phyloP scores from a whole-genome alignment of 73 alveolate species.

The Symbiodinium pilosum region DNA sequence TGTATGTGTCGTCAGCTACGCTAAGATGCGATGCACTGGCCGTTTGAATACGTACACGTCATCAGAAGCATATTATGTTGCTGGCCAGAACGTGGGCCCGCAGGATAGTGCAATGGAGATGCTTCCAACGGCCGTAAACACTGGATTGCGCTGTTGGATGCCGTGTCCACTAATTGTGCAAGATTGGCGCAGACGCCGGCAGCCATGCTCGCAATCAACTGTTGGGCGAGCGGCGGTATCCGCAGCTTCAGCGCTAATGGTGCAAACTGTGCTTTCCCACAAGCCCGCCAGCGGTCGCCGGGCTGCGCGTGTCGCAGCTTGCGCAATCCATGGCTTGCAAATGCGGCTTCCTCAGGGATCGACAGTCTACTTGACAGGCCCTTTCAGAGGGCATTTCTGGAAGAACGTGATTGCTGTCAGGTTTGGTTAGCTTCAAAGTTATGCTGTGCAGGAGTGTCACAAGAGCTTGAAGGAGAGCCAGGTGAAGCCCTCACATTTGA shows the following conservation, averaged over 20 bases:
- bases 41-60: too few species aligned
- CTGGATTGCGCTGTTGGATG: too few species aligned
- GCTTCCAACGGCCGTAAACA: too few species aligned
- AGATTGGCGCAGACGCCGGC: too few species aligned
- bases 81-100: too few species aligned
- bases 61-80: too few species aligned
- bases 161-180: too few species aligned
- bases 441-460: conserved; percentile 15
- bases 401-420: not conserved
- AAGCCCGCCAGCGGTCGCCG: not conserved
- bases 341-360: conserved; percentile 24
- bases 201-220: not conserved
- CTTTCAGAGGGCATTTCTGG: too few species aligned
- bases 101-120: too few species aligned
- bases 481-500: conserved; percentile 27
- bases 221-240: too few species aligned
- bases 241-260: not conserved
- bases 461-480: conserved; percentile 81
- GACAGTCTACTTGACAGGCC: conserved; percentile 75
- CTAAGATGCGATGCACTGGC: too few species aligned
- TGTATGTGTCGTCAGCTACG: too few species aligned
- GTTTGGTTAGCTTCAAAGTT: not conserved
- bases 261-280: not conserved
- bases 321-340: conserved; percentile 43
- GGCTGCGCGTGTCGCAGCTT: not conserved